These are phyloP conservation scores for Crithidia bombi DNA, from an alignment of 208 protist species.

Conservation along the genomic window DNA sequence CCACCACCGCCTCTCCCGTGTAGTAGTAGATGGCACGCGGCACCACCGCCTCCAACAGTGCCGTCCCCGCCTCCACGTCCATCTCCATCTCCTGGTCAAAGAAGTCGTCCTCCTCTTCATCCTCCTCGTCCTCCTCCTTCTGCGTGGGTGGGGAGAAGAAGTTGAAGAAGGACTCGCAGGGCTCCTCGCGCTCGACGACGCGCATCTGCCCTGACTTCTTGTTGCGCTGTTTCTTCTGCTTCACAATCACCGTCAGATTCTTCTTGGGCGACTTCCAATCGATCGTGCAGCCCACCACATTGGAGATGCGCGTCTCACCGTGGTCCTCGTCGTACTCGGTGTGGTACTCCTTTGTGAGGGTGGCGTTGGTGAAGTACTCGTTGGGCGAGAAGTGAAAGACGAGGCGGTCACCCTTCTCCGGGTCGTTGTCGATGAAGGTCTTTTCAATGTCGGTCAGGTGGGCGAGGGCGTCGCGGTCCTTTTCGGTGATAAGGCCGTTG, in stretches of 20 bases:
- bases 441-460: slow-evolving; percentile 63
- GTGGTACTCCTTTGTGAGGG: slow-evolving; percentile 91
- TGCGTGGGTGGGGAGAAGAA: slow-evolving; percentile 88
- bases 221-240: slow-evolving; percentile 91
- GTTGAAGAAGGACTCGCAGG: slow-evolving; percentile 92
- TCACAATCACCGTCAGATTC: slow-evolving; percentile 86
- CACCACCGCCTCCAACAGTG: slow-evolving; percentile 78
- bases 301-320: slow-evolving; percentile 69
- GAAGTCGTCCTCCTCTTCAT: slow-evolving; percentile 62
- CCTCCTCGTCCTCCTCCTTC: slow-evolving; percentile 54
- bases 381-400: slow-evolving; percentile 90
- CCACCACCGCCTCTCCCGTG: slow-evolving; percentile 81
- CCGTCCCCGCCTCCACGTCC: slow-evolving; percentile 82
- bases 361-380: slow-evolving; percentile 89
- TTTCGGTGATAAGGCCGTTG: slow-evolving; percentile 63
- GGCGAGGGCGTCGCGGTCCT: slow-evolving; percentile 59
- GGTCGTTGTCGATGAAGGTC: slow-evolving; percentile 55
- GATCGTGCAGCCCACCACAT: slow-evolving; percentile 76
- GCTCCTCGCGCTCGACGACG: slow-evolving; percentile 82
- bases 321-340: slow-evolving; percentile 82
- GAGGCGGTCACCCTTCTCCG: slow-evolving; percentile 76
- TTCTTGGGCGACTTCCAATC: slow-evolving; percentile 79
- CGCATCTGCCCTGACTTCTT: slow-evolving; percentile 87
- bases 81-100: slow-evolving; percentile 72
- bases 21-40: slow-evolving; percentile 91